Conservation (phyloP, 1,284 basidiomycete genomes). For the Anthracocystis panici-leucophaei region DNA sequence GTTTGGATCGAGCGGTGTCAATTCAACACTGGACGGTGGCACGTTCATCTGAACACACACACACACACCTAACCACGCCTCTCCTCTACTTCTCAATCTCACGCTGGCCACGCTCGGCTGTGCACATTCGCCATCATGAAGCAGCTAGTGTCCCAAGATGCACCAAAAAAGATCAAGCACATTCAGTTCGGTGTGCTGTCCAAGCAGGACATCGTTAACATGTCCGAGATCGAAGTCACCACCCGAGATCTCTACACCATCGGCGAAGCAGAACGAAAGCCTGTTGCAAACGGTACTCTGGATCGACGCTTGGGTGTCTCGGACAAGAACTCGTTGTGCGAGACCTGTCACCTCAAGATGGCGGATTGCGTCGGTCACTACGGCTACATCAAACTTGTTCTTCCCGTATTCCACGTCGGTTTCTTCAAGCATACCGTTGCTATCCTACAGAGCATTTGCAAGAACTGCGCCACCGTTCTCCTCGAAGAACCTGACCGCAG, state of each 20-base stretch:
- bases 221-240: conserved; percentile 67
- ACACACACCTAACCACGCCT: neutral
- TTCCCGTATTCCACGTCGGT: conserved; percentile 96
- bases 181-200: conserved; percentile 70
- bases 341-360: conserved; percentile 91
- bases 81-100: neutral
- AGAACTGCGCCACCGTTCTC: conserved; percentile 93
- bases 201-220: conserved; percentile 68
- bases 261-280: conserved; percentile 58
- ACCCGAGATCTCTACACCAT: conserved; percentile 66
- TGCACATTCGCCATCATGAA: conserved; percentile 56
- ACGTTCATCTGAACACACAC: neutral
- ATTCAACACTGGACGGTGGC: too few relatives aligned
- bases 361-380: conserved; percentile 98
- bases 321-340: conserved; percentile 90
- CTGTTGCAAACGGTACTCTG: conserved; percentile 64
- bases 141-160: conserved; percentile 67
- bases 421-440: conserved; percentile 96
- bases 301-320: conserved; percentile 79
- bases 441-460: conserved; percentile 82
- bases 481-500: conserved; percentile 89
- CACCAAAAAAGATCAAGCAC: conserved; percentile 69
- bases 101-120: conserved; percentile 22
- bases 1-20: too few relatives aligned
- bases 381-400: conserved; percentile 78